Base-by-base conservation (phyloP, 73 alveolate species). In the Strombidium stylifer region DNA sequence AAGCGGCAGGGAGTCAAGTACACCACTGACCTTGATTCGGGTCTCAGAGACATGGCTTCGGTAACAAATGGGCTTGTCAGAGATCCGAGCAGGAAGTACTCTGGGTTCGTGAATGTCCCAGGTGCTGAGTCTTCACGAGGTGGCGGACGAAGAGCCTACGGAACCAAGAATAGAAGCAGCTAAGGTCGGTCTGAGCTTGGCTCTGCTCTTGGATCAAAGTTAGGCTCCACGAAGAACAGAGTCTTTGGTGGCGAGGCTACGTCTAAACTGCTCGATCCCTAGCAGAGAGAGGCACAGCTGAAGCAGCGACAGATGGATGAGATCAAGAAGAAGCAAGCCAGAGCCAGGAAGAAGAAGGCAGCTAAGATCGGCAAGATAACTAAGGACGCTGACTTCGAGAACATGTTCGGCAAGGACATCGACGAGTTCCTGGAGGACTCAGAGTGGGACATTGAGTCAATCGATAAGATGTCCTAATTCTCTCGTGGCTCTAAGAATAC, bases 371-470 rank as follows among this genome's bases (percentile, higher is more conserved):
- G 47, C 20, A 30, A 41, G 8, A 2, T 31, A 10, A 37, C 44
- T 2, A 58, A 69, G 68, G 55, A 71, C 61, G 52, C 77, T 54
- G 82, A 77, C 40, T 53, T 77, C 12, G 89, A 77, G 25, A 77
- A 77, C 49, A 31, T 77, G 42, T 77, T 66, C 35, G 69, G 69
- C 12, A 77, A 62, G 48, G 82, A 77, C 48, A 71, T 77, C n/a
- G 89, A 77, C 54, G 89, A 77, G n/a, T 77, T 77, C 78, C 48
- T 77, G 3, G 68, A 59, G 34, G 73, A 77, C 35, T 59, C 81
- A 15, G 89, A 77, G 36, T 77, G 89, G 89, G 89, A 77, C 48
- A 62, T 77, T 0, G 89, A 77, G 32, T 48, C 80, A 16, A 48
- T 49, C 23, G 56, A 60, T 30, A 48, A 48, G 12, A 42, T 49